phyloP scores from a whole-genome alignment of 768 basidiomycete species.

The Russula griseocarnosa region DNA sequence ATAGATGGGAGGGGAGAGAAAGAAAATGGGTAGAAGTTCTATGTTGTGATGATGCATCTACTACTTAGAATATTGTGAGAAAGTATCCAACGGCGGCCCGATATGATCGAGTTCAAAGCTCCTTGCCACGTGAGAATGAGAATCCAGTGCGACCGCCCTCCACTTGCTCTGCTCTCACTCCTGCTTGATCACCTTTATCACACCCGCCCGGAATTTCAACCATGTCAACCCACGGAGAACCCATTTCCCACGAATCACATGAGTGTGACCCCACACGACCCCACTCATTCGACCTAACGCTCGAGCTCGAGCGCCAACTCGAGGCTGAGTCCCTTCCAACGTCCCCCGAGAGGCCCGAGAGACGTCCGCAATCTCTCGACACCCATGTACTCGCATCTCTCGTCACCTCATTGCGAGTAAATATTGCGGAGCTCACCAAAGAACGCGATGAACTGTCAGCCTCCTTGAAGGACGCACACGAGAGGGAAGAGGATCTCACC shows the following conservation, averaged over 20 bases:
- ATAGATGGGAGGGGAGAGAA: conserved; percentile 22
- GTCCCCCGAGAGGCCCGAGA: conserved; percentile 34
- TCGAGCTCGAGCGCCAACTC: conserved; percentile 77
- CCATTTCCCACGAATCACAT: conserved; percentile 20
- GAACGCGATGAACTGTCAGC: conserved; percentile 67
- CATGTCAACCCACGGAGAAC: conserved; percentile 35
- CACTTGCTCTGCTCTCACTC: neutral
- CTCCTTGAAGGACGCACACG: conserved; percentile 47
- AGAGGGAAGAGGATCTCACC: conserved; percentile 55
- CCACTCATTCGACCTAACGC: conserved; percentile 59
- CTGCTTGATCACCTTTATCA: neutral
- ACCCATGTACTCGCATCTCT: conserved; percentile 73
- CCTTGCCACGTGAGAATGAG: conserved; percentile 19
- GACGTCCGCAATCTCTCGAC: conserved; percentile 57
- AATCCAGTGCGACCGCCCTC: neutral
- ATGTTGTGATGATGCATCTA: conserved; percentile 18
- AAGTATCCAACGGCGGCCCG: neutral
- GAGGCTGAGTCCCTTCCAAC: conserved; percentile 57
- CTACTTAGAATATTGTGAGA: neutral
- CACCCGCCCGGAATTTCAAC: conserved; percentile 15
- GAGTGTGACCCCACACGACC: conserved; percentile 34
- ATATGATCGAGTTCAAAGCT: neutral
- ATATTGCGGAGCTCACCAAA: conserved; percentile 56
- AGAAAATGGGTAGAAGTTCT: conserved; percentile 3
- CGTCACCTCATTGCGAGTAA: conserved; percentile 65